A percentile compares a stretch with the other conserved stretches of the same genome.
phyloP scores from a whole-genome alignment of 2,329 filamentous ascomycete genomes.

The Periconia digitata region DNA sequence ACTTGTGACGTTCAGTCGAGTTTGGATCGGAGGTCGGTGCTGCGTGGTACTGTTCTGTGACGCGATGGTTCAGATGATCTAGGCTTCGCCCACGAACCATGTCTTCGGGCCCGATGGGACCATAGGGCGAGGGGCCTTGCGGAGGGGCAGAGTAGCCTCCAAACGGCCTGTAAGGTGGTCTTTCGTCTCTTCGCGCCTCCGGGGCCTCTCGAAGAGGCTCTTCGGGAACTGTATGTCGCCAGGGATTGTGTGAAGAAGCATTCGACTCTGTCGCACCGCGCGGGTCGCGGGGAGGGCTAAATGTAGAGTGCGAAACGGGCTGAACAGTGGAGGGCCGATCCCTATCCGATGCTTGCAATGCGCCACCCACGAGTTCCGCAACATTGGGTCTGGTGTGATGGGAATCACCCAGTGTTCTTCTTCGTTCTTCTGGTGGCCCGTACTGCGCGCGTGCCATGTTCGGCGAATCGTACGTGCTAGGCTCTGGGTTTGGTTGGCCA shows the following conservation, averaged over 20 bases:
- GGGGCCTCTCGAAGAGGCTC: slow-evolving; percentile 27
- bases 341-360: slow-evolving; percentile 23
- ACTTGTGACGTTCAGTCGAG: slow-evolving; percentile 35
- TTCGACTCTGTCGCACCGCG: slow-evolving; percentile 16
- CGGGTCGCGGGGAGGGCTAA: slow-evolving; percentile 39
- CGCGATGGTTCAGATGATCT: slow-evolving; percentile 35
- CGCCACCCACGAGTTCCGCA: slow-evolving; percentile 33
- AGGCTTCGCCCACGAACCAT: slow-evolving; percentile 36
- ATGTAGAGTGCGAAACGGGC: slow-evolving; percentile 41
- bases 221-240: slow-evolving; percentile 32
- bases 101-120: slow-evolving; percentile 26
- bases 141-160: slow-evolving; percentile 31
- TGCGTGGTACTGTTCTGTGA: slow-evolving; percentile 42
- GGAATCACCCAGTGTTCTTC: slow-evolving; percentile 39
- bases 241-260: slow-evolving; percentile 29
- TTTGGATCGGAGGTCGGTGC: slow-evolving; percentile 43
- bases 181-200: slow-evolving; percentile 35
- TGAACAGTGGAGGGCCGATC: slow-evolving; percentile 44
- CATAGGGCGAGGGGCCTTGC: slow-evolving; percentile 26
- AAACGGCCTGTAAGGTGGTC: slow-evolving; percentile 30
- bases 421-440: slow-evolving; percentile 35
- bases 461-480: slow-evolving; percentile 24
- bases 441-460: slow-evolving; percentile 29
- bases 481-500: slow-evolving; percentile 26
- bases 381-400: slow-evolving; percentile 37